Evolutionary conservation across 257 asterid species (phyloP).

Genomic region (Echites panduratus): DNA sequence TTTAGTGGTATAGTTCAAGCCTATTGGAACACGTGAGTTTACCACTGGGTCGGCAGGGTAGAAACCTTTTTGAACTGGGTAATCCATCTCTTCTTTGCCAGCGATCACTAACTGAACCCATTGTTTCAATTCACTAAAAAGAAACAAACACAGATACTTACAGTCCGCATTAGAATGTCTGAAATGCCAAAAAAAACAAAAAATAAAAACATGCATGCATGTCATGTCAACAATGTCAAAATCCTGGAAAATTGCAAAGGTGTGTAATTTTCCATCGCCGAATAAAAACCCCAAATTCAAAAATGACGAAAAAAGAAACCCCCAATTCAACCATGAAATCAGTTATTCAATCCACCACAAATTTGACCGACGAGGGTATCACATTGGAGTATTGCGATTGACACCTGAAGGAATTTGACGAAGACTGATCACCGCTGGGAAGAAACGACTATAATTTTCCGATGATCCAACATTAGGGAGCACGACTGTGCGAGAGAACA

Average conservation of each 20-base stretch:
- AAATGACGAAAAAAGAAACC: neutral
- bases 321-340: neutral
- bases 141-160: neutral
- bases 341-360: neutral
- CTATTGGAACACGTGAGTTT: neutral
- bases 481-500: neutral
- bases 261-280: neutral
- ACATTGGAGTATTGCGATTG: neutral
- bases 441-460: neutral
- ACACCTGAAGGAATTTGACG: neutral
- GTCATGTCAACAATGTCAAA: neutral
- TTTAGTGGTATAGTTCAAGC: neutral
- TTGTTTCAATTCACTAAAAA: constrained; percentile 24
- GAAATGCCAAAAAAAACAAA: constrained; percentile 8
- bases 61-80: constrained; percentile 37
- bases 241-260: neutral
- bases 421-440: neutral
- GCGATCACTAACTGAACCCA: constrained; percentile 40
- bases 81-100: constrained; percentile 23
- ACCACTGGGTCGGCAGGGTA: constrained; percentile 40
- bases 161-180: neutral
- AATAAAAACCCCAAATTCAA: neutral
- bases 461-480: neutral
- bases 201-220: constrained; percentile 22
- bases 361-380: neutral